These are phyloP conservation scores for Cochliopodium minus DNA, from an alignment of 208 protist species.

Conservation along the genomic window DNA sequence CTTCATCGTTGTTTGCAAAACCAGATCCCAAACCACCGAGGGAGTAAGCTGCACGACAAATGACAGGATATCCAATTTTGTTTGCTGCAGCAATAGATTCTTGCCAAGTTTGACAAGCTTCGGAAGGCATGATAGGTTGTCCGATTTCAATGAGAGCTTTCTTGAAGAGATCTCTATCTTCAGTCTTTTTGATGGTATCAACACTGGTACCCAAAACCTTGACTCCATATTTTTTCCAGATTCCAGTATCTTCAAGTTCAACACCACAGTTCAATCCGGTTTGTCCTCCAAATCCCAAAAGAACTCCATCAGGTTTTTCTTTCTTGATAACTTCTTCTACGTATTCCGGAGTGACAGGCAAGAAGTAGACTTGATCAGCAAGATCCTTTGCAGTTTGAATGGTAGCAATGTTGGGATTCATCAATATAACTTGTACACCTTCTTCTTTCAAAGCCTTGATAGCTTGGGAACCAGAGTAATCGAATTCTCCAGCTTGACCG, in stretches of 20 bases:
- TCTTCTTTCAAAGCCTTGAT: conserved; percentile 95
- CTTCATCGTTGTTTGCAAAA: conserved; percentile 57
- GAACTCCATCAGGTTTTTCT: conserved; percentile 76
- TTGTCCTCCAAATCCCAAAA: conserved; percentile 91
- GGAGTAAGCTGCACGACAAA: conserved; percentile 87
- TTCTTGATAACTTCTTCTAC: conserved; percentile 79
- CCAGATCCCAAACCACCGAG: conserved; percentile 91
- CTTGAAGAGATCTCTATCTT: conserved; percentile 90
- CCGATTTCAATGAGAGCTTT: conserved; percentile 81
- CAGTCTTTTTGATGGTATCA: conserved; percentile 76
- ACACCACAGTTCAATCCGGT: conserved; percentile 94
- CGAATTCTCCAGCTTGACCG: conserved; percentile 95
- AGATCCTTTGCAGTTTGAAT: conserved; percentile 87
- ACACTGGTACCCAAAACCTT: conserved; percentile 81
- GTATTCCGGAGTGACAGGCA: conserved; percentile 71
- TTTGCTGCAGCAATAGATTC: conserved; percentile 40
- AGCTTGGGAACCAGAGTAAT: conserved; percentile 91
- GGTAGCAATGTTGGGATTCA: conserved; percentile 98
- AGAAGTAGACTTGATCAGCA: conserved; percentile 87
- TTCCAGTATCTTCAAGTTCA: conserved; percentile 62
- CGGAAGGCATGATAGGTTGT: conserved; percentile 60
- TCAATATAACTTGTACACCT: conserved; percentile 80
- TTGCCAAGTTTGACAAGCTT: conserved; percentile 46
- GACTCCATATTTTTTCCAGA: conserved; percentile 74
- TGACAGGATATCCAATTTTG: conserved; percentile 82